Evolutionary conservation across 495 filamentous ascomycete genomes (phyloP).

Genomic region (Articulospora tetracladia): DNA sequence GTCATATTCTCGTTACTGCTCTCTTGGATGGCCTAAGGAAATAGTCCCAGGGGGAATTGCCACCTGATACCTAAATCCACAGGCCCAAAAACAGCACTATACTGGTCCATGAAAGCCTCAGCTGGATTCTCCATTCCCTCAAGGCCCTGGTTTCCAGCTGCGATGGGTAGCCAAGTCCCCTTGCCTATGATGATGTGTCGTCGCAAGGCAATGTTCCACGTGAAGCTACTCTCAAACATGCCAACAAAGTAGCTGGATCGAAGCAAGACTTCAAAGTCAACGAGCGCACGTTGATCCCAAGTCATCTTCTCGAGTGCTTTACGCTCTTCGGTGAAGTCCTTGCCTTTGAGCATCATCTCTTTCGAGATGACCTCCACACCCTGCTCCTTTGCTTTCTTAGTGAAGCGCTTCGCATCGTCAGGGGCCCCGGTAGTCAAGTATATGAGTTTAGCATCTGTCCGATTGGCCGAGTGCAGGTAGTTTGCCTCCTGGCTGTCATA

Average conservation of each 20-base stretch:
- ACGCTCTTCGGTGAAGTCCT: conserved; percentile 9
- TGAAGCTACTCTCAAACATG: conserved; percentile 27
- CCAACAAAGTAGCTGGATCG: conserved; percentile 29
- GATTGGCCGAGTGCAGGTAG: background rate
- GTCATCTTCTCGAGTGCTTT: conserved; percentile 20
- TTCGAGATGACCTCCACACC: conserved; percentile 31
- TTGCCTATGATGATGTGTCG: conserved; percentile 18
- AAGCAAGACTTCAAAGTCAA: conserved; percentile 38
- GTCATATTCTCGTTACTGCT: background rate
- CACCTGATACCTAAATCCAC: background rate
- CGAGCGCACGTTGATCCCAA: conserved; percentile 31
- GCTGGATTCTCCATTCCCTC: background rate
- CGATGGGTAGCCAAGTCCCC: background rate
- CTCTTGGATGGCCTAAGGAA: background rate
- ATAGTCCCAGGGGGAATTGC: background rate
- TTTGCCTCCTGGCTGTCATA: conserved; percentile 1
- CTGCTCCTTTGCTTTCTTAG: conserved; percentile 2
- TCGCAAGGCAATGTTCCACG: conserved; percentile 33
- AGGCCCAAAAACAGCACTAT: background rate
- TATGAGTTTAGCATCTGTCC: background rate
- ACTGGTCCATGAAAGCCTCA: background rate
- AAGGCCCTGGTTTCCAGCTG: background rate
- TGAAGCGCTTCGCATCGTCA: background rate
- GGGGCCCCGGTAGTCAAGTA: conserved; percentile 13
- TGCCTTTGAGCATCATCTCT: conserved; percentile 18